phyloP scores from a whole-genome alignment of 805 yeast species.

The Ascoidea rubescens region DNA sequence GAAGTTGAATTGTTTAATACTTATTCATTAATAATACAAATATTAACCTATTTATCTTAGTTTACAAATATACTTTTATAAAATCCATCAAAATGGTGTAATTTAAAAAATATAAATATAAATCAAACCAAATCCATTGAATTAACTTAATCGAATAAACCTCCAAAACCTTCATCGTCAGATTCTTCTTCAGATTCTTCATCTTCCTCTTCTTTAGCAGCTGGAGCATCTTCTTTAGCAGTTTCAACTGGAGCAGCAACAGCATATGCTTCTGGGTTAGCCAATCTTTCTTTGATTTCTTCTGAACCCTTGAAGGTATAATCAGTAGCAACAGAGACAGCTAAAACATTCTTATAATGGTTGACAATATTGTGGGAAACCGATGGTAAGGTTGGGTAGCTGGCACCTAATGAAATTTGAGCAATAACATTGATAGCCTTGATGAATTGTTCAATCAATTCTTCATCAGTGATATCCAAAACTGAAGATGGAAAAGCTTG shows the following conservation, averaged over 20 bases:
- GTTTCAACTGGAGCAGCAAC: slow-evolving; percentile 98
- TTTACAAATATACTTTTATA: too few species aligned
- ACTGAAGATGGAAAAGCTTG: slow-evolving; percentile 94
- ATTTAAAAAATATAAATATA: too few species aligned
- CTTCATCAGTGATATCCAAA: slow-evolving; percentile 97
- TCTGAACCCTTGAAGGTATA: slow-evolving; percentile 99
- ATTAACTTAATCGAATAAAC: slow-evolving; percentile 78
- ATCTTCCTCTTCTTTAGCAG: slow-evolving; percentile 63
- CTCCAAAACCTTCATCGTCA: slow-evolving; percentile 88
- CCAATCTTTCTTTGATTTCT: slow-evolving; percentile 97
- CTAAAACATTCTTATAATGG: slow-evolving; percentile 98
- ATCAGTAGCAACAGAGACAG: slow-evolving; percentile 96
- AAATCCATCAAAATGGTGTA: too few species aligned
- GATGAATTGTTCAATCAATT: slow-evolving; percentile 84
- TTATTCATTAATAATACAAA: too few species aligned
- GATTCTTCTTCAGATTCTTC: slow-evolving; percentile 37
- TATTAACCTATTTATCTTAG: too few species aligned
- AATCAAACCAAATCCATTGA: too few species aligned
- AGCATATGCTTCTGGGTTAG: slow-evolving; percentile 99
- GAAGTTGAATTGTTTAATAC: too few species aligned
- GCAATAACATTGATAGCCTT: slow-evolving; percentile 90
- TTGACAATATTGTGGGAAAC: slow-evolving; percentile 97
- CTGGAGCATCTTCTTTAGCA: slow-evolving; percentile 57
- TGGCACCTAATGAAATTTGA: slow-evolving; percentile 91
- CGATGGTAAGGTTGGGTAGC: slow-evolving; percentile 99